Percentiles rank a stretch among this genome's conserved stretches.
Evolutionary conservation across 352 stramenopile genomes (phyloP).

Genomic region (Phytophthora ohioensis): DNA sequence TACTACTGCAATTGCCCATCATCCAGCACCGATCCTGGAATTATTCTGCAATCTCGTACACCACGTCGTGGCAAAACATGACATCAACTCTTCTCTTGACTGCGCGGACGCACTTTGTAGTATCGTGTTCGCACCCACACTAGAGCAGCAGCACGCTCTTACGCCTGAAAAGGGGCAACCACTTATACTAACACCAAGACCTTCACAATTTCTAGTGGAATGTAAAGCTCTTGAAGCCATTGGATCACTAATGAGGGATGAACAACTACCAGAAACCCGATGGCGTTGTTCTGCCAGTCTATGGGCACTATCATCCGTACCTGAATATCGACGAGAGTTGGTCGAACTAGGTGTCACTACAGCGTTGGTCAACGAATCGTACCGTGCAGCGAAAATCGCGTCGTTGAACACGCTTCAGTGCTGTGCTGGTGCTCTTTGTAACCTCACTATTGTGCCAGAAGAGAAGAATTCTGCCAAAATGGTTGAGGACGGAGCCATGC

Average conservation of each 20-base stretch:
- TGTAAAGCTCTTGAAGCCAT: slow-evolving; percentile 51
- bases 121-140: slow-evolving; percentile 46
- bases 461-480: slow-evolving; percentile 58
- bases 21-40: slow-evolving; percentile 35
- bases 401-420: slow-evolving; percentile 56
- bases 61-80: slow-evolving; percentile 28
- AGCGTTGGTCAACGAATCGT: slow-evolving; percentile 57
- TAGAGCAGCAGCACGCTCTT: slow-evolving; percentile 4
- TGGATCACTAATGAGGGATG: slow-evolving; percentile 40
- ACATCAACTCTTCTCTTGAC: slow-evolving; percentile 61
- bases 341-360: slow-evolving; percentile 59
- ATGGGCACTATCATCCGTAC: slow-evolving; percentile 58
- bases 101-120: slow-evolving; percentile 72
- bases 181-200: slow-evolving; percentile 15
- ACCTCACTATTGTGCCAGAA: slow-evolving; percentile 58
- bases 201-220: slow-evolving; percentile 42
- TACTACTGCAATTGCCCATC: slow-evolving; percentile 11
- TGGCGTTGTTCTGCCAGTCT: slow-evolving; percentile 72
- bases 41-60: slow-evolving; percentile 61
- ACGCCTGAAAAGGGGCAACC: slow-evolving; percentile 3
- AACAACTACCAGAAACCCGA: slow-evolving; percentile 57
- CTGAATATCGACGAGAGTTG: slow-evolving; percentile 51
- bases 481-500: slow-evolving; percentile 70
- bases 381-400: slow-evolving; percentile 28
- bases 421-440: slow-evolving; percentile 68